Evolutionary conservation across 139 green algal genomes (phyloP), one percentile per base, ranked within the genome.

Genomic region (Chlamydomonas applanata): DNA sequence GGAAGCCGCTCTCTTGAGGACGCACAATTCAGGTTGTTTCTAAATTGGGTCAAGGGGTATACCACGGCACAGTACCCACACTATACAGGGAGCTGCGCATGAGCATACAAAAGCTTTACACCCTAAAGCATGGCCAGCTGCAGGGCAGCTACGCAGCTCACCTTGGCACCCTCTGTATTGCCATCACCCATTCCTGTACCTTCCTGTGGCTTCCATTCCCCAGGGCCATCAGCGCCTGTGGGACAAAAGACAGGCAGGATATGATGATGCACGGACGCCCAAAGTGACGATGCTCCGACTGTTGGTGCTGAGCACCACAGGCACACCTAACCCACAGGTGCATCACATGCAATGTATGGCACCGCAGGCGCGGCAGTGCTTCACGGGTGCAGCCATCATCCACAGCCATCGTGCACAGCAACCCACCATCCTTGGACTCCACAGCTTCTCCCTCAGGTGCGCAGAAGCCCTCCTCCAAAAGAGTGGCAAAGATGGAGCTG

Each of bases 381-480:
- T n/a, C n/a, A 56, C 14, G 14, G 46, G 11, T 62, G 54, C 54
- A 17, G 54, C 54, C 54, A 62, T 27, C 24, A 62, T 29, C 4
- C 13, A 17, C 7, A 27, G 54, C 54, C 22, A 62, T 5, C 54
- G 13, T n/a, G 14, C 17, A n/a, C 46, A 24, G 29, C 25, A 2
- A n/a, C 19, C 9, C 65, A 74, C 45, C n/a, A 27, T 29, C 14
- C 70, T 75, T 68, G 65, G 75, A 81, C 17, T 84, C 81, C 19
- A 69, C 85, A 27, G 33, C 84, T 76, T 87, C 82, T 16, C 71
- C 83, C 70, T 83, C 75, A 13, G 83, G 87, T 67, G 86, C 82
- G 85, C 96, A 99, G 86, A 97, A 99, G 35, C 96, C 96, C 66
- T 98, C 88, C 53, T 84, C 74, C 46, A 93, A 75, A 22, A 99